Percentiles rank a stretch among this genome's conserved stretches.
phyloP scores from a whole-genome alignment of 1,284 basidiomycete genomes.

The Volvariella surrecta region DNA sequence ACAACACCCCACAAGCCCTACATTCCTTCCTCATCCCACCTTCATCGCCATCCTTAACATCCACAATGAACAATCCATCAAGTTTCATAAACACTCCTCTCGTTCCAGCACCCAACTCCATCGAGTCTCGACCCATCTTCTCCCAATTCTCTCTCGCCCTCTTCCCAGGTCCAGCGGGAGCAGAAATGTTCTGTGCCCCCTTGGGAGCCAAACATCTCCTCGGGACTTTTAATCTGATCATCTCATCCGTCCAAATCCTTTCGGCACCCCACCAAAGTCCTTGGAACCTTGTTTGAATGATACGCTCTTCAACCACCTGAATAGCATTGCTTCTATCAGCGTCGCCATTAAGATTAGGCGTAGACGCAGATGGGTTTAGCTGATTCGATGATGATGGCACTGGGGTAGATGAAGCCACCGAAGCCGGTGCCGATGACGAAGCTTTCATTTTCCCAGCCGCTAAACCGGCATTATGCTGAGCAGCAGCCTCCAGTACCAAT shows the following conservation, averaged over 20 bases:
- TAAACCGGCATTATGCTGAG: neutral
- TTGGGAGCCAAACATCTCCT: constrained; percentile 55
- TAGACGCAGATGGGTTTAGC: neutral
- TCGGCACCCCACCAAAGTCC: constrained; percentile 87
- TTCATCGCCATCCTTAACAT: constrained; percentile 26
- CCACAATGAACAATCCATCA: constrained; percentile 51
- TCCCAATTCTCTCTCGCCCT: constrained; percentile 24
- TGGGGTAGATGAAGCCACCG: constrained; percentile 19
- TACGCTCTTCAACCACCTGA: neutral
- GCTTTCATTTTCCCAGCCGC: constrained; percentile 2
- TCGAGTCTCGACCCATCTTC: constrained; percentile 18
- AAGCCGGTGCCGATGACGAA: constrained; percentile 12
- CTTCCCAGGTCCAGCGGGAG: constrained; percentile 50
- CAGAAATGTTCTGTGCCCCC: constrained; percentile 46
- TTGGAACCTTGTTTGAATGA: constrained; percentile 55
- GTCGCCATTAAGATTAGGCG: constrained; percentile 8
- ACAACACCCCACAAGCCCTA: constrained; percentile 58
- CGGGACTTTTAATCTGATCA: constrained; percentile 70
- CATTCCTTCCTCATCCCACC: constrained; percentile 44
- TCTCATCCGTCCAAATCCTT: constrained; percentile 81
- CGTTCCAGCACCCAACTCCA: constrained; percentile 42
- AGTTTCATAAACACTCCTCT: constrained; percentile 63
- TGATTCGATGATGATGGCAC: constrained; percentile 21
- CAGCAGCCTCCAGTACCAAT: constrained; percentile 16
- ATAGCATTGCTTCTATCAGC: constrained; percentile 9